These are phyloP conservation scores for Chimonanthus salicifolius DNA, from an alignment of 164 flowering plant species.

Conservation along the genomic window DNA sequence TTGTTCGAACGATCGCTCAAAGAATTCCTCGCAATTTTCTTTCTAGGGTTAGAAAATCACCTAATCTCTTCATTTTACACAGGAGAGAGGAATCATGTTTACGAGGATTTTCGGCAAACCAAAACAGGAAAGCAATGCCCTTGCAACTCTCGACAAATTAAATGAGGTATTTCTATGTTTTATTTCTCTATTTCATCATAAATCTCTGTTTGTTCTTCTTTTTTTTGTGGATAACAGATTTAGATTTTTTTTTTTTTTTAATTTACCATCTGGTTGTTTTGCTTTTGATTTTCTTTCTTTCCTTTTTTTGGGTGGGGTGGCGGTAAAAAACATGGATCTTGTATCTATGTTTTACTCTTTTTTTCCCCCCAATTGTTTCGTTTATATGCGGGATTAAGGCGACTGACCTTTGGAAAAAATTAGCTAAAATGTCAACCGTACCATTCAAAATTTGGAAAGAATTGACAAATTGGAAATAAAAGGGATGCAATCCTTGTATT, in stretches of 20 bases:
- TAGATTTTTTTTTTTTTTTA: neutral
- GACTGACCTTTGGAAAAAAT: no score
- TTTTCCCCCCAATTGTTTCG: no score
- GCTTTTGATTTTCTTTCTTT: no score
- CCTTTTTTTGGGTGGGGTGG: neutral
- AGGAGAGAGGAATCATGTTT: constrained; percentile 11
- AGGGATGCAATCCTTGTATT: no score
- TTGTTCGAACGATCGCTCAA: neutral
- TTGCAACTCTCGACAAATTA: constrained; percentile 13
- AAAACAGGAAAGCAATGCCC: constrained; percentile 15
- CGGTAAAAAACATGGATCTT: no score
- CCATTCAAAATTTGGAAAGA: no score
- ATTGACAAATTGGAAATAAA: no score
- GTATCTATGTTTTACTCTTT: no score
- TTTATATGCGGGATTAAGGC: no score
- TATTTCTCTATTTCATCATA: neutral
- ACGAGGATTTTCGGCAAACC: constrained; percentile 17
- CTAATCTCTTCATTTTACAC: neutral
- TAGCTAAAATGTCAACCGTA: no score
- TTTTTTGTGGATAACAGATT: neutral
- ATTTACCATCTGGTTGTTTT: neutral
- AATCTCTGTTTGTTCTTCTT: neutral
- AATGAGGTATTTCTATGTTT: constrained; percentile 12
- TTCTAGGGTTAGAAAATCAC: neutral
- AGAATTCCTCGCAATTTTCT: neutral